phyloP scores from a whole-genome alignment of 129 eudicot species.

The Smallanthus sonchifolius region DNA sequence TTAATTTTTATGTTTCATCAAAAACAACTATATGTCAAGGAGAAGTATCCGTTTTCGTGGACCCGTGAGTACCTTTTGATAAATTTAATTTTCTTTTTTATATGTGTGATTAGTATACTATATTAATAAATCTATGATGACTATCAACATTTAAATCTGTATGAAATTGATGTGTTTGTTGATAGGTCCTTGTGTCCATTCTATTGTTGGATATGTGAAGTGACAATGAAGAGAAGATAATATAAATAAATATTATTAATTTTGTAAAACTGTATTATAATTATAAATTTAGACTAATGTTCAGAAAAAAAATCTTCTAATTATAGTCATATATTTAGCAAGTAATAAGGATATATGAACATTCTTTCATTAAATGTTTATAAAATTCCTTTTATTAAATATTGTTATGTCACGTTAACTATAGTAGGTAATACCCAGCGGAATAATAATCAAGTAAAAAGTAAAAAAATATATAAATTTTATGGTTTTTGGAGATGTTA shows the following conservation, averaged over 20 bases:
- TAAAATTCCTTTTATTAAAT: too few relatives aligned
- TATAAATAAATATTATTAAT: not conserved
- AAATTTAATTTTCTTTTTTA: not conserved
- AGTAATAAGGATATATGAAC: too few relatives aligned
- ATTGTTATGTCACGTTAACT: too few relatives aligned
- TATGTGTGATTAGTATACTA: not conserved
- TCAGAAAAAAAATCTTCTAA: too few relatives aligned
- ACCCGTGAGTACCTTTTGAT: not conserved
- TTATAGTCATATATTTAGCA: too few relatives aligned
- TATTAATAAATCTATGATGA: not conserved
- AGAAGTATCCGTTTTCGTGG: slow-evolving; percentile 1
- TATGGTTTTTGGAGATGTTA: too few relatives aligned
- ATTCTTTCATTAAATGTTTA: too few relatives aligned
- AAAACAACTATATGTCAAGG: not conserved
- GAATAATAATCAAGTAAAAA: too few relatives aligned
- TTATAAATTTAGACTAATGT: too few relatives aligned
- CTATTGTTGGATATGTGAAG: slow-evolving; percentile 1
- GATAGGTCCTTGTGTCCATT: slow-evolving; percentile 10
- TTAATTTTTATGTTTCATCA: not conserved
- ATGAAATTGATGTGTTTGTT: slow-evolving; percentile 3
- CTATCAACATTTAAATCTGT: not conserved
- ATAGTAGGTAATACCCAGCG: too few relatives aligned
- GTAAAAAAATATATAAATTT: too few relatives aligned
- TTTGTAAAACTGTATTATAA: not conserved
- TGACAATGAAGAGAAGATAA: not conserved